Evolutionary conservation across 2,329 filamentous ascomycete species (phyloP), one percentile per base, ranked within the genome.

Genomic region (Cytospora mali): DNA sequence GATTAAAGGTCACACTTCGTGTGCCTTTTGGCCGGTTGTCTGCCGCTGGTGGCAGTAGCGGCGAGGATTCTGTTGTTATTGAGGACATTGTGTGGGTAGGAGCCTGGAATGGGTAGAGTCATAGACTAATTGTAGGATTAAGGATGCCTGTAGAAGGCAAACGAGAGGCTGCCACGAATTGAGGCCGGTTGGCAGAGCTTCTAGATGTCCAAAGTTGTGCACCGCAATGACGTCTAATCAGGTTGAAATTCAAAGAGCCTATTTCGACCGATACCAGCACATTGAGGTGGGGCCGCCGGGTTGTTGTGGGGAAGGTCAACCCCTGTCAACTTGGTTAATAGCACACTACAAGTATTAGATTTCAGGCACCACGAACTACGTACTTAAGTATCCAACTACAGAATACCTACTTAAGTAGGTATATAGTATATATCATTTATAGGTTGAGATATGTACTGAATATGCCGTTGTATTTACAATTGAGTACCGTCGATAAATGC

Each of bases 1-100:
- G 83, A 72, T 91, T 91, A 80, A 94, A 93, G 16, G 90, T 93
- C 70, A 94, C 91, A 69, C 81, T 90, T 67, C 90, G 85, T 56
- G 79, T 70, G 18, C 81, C 78, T 65, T 78, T 81, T 13, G 78
- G 75, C 21, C 79, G 79, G 48, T 65, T 58, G 42, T 74, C 71
- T 49, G 71, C 31, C 69, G 71, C 31, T 68, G 64, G 62, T 13
- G 66, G 65, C 35, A 66, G 55, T 35, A 71, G 67, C 27, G 70
- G 70, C 52, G 69, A 69, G 50, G 60, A 64, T 54, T 71, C 69
- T 18, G 67, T 64, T 46, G 62, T 61, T 25, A 33, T 25, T 18
- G 55, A 42, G 9, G 59, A 63, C 63, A 65, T 65, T 50, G 18
- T 52, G 55, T 29, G 52, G 31, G n/a, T 18, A 46, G 29, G 6